These are phyloP conservation scores for Diplodia seriata DNA, from an alignment of 2,329 filamentous ascomycete species.

Conservation along the genomic window DNA sequence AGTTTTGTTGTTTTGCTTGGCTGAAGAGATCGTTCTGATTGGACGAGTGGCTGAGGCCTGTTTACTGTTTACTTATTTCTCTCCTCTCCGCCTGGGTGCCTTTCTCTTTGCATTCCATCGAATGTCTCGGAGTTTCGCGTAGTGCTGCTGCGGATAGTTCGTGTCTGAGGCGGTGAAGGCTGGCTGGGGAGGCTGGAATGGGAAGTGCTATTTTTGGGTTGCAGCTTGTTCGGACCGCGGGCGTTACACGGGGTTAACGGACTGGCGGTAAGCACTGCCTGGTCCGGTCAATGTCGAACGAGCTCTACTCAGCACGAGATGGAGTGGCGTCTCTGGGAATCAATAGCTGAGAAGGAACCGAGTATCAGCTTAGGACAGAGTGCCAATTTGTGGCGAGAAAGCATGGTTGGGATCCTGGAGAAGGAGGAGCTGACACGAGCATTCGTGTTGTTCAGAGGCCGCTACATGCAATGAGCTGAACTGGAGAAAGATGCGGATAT, in stretches of 20 bases:
- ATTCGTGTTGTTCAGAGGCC: neutral
- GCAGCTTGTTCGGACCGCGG: neutral
- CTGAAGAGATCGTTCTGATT: too few species aligned
- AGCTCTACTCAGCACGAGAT: neutral
- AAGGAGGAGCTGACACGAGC: neutral
- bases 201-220: neutral
- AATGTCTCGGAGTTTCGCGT: neutral
- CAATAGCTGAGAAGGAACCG: neutral
- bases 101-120: neutral
- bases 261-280: neutral
- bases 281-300: neutral
- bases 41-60: neutral
- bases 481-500: neutral
- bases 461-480: neutral
- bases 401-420: neutral
- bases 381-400: neutral
- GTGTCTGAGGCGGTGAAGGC: neutral
- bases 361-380: neutral
- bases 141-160: neutral
- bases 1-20: too few species aligned
- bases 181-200: neutral
- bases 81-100: neutral
- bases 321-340: neutral
- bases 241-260: neutral
- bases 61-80: neutral